Evolutionary conservation across 768 basidiomycete species (phyloP), one percentile per base, ranked within the genome.

Genomic region (Mycena kentingensis): DNA sequence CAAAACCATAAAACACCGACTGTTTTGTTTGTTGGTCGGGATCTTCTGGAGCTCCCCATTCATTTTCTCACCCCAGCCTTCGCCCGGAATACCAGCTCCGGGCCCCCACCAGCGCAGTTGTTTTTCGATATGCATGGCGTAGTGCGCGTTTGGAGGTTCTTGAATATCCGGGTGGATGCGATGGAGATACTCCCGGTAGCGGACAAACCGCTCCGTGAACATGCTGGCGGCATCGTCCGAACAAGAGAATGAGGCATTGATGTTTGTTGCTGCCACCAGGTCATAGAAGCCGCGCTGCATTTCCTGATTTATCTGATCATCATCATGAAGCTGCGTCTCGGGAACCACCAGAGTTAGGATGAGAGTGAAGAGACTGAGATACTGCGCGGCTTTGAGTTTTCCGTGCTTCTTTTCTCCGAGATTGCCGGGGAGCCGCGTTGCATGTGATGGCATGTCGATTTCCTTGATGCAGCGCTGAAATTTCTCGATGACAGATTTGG

Each of bases 361-460:
- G 18, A 39, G 48, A 3, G 57, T 38, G 19, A 59, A 54, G 18
- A 59, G 28, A 44, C 48, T 54, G 31, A 55, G 44, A 39, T 39
- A 47, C 45, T 62, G 51, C 25, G 55, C 58, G 13, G 61, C 61
- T 44, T 62, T 62, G 18, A 64, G 46, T 46, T 62, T 62, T 48
- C 59, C 63, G 39, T 62, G 61, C 13, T 48, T 43, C 4, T 34
- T 26, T 34, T 62, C 52, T 27, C 63, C 59, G 38, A 58, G 52
- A 44, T 65, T 63, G 11, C 24, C 42, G 26, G 62, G 64, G 15
- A 46, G 59, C 13, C 55, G 45, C 13, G 49, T 35, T 8, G 56
- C 44, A 41, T 51, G 61, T 4, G 54, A 46, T 3, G 64, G 64
- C 16, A 65, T 22, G 18, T 31, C 19, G 22, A 46, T 46, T 44